Base-by-base conservation (phyloP, 805 yeast genomes). In the Saccharomycopsis microspora region DNA sequence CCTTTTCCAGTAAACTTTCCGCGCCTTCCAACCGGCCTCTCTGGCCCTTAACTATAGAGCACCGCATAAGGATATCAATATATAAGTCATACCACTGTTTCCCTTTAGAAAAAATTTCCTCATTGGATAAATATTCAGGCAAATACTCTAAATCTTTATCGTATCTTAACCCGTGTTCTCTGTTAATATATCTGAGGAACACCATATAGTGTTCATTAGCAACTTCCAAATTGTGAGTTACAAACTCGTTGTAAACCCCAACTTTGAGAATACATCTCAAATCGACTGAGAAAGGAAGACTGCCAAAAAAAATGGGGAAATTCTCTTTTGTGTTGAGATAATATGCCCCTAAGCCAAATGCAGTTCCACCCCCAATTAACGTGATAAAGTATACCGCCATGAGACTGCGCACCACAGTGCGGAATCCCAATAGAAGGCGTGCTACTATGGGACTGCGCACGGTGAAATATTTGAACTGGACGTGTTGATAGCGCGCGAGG, bases 181-280 rank as follows among this genome's bases (percentile, higher is more conserved):
- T 54, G 3, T 67, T 67, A 27, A 68, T 48, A 5, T 41, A 44
- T 45, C 63, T 58, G 31, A 71, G 48, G 29, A 65, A 54, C 4
- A 56, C 58, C 7, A 56, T 56, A 43, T 69, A 63, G 19, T 61
- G 58, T 11, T 55, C 51, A 53, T 68, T 64, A 0, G 74, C 74
- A 10, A 51, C 51, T 4, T 50, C 47, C 6, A 60, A 62, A 41
- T 67, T 60, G 33, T 61, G 57, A 19, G 56, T 59, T 4, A 67
- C 56, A 41, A 62, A 60, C 46, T 70, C 74, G 42, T 65, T 61
- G 38, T 64, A 68, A 4, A 70, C 55, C 29, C 71, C 73, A 5
- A 62, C 53, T 47, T 67, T 63, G 11, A 42, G 36, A 6, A 50
- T 39, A 8, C 8, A 9, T n/a, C n/a, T 34, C 36, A 34, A 8